Evolutionary conservation across 2,329 filamentous ascomycete species (phyloP).

Genomic region (Aspergillus pseudoviridinutans): DNA sequence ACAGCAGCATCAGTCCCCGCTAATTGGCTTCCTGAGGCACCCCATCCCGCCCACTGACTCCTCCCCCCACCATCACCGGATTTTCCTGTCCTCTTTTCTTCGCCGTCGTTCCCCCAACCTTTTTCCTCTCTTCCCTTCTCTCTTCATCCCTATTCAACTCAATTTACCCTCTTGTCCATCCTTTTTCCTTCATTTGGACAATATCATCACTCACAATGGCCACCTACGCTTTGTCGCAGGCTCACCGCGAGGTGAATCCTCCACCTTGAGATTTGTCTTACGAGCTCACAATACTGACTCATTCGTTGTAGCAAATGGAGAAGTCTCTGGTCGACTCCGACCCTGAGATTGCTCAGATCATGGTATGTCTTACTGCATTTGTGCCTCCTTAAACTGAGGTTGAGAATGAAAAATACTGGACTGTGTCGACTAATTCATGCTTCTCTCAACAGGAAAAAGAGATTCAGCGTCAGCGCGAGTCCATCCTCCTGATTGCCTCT

Average conservation of each 20-base stretch:
- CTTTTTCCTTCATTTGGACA: slow-evolving; percentile 8
- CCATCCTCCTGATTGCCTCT: slow-evolving; percentile 96
- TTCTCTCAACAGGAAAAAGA: slow-evolving; percentile 66
- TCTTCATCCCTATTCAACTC: slow-evolving; percentile 8
- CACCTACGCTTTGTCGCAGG: slow-evolving; percentile 61
- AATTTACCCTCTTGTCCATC: slow-evolving; percentile 1
- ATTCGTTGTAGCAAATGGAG: slow-evolving; percentile 74
- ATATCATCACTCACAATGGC: slow-evolving; percentile 33
- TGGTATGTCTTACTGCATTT: slow-evolving; percentile 59
- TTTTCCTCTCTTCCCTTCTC: slow-evolving; percentile 11
- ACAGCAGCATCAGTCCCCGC: neutral
- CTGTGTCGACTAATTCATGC: slow-evolving; percentile 26
- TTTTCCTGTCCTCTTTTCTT: slow-evolving; percentile 3
- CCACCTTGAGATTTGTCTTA: slow-evolving; percentile 6
- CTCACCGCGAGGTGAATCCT: slow-evolving; percentile 58
- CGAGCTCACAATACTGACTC: slow-evolving; percentile 29
- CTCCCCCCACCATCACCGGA: neutral
- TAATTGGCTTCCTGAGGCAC: neutral
- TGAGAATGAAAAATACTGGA: neutral
- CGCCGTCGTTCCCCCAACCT: slow-evolving; percentile 4
- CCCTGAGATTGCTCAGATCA: slow-evolving; percentile 92
- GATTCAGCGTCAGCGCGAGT: slow-evolving; percentile 95
- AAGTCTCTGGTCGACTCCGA: slow-evolving; percentile 88
- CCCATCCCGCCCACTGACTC: neutral
- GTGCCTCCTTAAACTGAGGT: neutral